phyloP scores from a whole-genome alignment of 208 protist species.

The Lotmaria passim region DNA sequence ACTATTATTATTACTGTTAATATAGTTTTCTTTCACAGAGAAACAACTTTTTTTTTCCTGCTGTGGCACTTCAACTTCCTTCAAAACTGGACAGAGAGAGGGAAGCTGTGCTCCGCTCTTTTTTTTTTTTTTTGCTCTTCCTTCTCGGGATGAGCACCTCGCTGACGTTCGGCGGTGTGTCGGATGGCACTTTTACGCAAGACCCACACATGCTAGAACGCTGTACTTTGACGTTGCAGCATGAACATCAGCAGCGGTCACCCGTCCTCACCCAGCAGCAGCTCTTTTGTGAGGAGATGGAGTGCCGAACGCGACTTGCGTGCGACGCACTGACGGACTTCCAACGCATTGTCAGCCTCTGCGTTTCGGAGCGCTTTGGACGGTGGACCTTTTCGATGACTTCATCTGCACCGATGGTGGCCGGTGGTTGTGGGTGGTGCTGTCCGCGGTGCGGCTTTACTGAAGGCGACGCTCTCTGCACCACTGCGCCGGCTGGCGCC shows the following conservation, averaged over 20 bases:
- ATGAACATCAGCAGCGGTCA: not conserved
- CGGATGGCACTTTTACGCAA: slow-evolving; percentile 34
- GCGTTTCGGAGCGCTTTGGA: slow-evolving; percentile 49
- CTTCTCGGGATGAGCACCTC: not conserved
- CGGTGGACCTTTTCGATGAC: slow-evolving; percentile 42
- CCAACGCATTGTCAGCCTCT: slow-evolving; percentile 67
- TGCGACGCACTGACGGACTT: slow-evolving; percentile 77
- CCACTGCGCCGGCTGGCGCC: too few species aligned
- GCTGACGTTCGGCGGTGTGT: not conserved
- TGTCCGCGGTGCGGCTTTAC: slow-evolving; percentile 15
- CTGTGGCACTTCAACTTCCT: too few species aligned
- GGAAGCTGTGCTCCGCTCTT: too few species aligned
- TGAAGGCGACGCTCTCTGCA: too few species aligned
- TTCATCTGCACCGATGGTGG: not conserved
- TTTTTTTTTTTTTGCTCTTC: slow-evolving; percentile 12
- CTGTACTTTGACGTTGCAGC: not conserved
- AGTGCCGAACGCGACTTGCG: slow-evolving; percentile 50
- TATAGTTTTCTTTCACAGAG: too few species aligned
- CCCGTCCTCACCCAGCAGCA: slow-evolving; percentile 16
- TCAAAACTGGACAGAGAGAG: too few species aligned
- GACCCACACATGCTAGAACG: not conserved
- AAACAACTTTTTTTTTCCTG: too few species aligned
- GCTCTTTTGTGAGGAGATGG: slow-evolving; percentile 63
- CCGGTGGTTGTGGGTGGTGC: slow-evolving; percentile 1
- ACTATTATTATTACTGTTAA: too few species aligned